These are phyloP conservation scores for Magnusiomyces clavatus DNA, from an alignment of 1,139 yeast species.

Conservation along the genomic window DNA sequence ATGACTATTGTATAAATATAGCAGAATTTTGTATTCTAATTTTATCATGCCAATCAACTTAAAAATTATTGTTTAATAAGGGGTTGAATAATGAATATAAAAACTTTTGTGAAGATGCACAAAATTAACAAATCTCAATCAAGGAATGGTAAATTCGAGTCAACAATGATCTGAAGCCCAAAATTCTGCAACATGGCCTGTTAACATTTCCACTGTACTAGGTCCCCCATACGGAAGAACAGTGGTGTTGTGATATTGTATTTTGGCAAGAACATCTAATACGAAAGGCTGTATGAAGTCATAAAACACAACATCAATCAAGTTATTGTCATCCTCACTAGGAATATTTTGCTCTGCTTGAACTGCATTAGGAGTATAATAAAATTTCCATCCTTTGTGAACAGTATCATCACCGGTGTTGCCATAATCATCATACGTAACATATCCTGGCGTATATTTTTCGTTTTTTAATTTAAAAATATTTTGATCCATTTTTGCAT, in stretches of 20 bases:
- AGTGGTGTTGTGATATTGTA: conserved; percentile 8
- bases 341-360: conserved; percentile 37
- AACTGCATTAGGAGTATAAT: conserved; percentile 69
- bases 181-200: conserved; percentile 6
- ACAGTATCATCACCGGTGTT: conserved; percentile 81
- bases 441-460: conserved; percentile 49
- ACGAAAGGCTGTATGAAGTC: conserved; percentile 65
- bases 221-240: conserved; percentile 18
- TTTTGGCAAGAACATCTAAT: conserved; percentile 43
- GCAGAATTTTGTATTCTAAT: too few species aligned
- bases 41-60: too few species aligned
- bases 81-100: neutral
- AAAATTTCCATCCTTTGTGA: conserved; percentile 55
- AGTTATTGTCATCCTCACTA: conserved; percentile 23
- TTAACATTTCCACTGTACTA: conserved; percentile 23
- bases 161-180: conserved; percentile 7
- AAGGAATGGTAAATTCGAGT: neutral
- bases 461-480: neutral
- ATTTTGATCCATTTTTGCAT: neutral
- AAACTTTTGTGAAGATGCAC: neutral
- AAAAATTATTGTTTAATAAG: too few species aligned
- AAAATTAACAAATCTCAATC: neutral
- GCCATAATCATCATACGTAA: conserved; percentile 79
- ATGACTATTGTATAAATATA: too few species aligned
- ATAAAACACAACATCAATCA: conserved; percentile 67